A percentile compares a stretch with the other conserved stretches of the same genome.
Conservation (phyloP, 371 early-diverging fungal genomes). For the Encephalitozoon intestinalis region DNA sequence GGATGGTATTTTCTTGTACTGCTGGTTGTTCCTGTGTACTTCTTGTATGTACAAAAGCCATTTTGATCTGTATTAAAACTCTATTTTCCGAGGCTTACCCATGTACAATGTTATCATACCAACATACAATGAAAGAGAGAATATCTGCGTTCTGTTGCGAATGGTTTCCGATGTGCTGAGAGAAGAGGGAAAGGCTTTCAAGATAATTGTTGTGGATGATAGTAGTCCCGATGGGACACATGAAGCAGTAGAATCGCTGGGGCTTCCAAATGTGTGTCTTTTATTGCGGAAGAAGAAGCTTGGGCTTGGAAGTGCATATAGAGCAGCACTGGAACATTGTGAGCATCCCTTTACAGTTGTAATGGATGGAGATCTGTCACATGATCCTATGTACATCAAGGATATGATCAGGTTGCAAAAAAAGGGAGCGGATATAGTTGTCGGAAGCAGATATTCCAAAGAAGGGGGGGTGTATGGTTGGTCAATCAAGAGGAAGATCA, state of each 20-base stretch:
- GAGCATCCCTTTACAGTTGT: constrained; percentile 85
- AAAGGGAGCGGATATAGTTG: constrained; percentile 79
- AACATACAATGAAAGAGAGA: constrained; percentile 94
- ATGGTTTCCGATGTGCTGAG: constrained; percentile 74
- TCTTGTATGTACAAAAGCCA: background rate
- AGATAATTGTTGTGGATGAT: constrained; percentile 93
- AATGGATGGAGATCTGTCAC: constrained; percentile 97
- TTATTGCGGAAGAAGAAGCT: constrained; percentile 84
- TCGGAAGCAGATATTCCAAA: constrained; percentile 70
- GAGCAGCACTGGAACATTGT: constrained; percentile 80
- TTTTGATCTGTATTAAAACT: background rate
- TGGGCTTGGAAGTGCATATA: constrained; percentile 89
- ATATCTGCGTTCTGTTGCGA: constrained; percentile 82
- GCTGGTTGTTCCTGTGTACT: background rate
- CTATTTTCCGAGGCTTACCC: background rate
- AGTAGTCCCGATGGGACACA: constrained; percentile 92
- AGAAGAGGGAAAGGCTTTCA: constrained; percentile 71
- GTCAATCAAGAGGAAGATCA: constrained; percentile 87
- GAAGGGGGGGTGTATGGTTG: constrained; percentile 92
- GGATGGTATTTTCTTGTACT: background rate
- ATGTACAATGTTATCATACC: constrained; percentile 65
- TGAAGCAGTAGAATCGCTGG: constrained; percentile 72
- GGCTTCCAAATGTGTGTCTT: constrained; percentile 65
- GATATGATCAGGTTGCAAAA: constrained; percentile 66
- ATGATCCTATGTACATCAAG: constrained; percentile 90